A percentile compares a stretch with the other conserved stretches of the same genome.
Evolutionary conservation across 192 early-diverging fungal genomes (phyloP).

Genomic region (Linnemannia zychae): DNA sequence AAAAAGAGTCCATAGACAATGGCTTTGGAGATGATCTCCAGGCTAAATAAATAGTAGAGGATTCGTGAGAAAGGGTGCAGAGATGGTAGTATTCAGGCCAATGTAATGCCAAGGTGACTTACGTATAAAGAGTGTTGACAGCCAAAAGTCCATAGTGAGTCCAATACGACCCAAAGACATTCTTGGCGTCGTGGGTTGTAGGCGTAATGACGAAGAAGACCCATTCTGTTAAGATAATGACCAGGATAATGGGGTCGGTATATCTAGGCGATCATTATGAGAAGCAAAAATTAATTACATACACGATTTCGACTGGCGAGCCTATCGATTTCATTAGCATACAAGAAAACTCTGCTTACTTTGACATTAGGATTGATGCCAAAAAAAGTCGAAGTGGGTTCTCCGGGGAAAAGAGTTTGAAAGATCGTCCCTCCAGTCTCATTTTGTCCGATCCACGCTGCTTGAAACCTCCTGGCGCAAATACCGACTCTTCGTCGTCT

Average conservation of each 20-base stretch:
- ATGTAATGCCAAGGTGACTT: neutral
- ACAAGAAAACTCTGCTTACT: conserved; percentile 30
- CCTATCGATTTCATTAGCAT: too few species aligned
- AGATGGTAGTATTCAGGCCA: neutral
- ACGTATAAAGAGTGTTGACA: conserved; percentile 61
- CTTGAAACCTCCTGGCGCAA: conserved; percentile 42
- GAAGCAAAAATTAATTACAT: neutral
- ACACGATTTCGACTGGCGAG: neutral
- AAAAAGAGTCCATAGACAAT: conserved; percentile 61
- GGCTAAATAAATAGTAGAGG: conserved; percentile 1
- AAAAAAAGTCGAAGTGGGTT: conserved; percentile 43
- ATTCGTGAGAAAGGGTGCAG: neutral
- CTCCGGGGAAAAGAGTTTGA: conserved; percentile 49
- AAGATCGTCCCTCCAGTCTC: conserved; percentile 56
- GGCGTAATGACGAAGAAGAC: conserved; percentile 60
- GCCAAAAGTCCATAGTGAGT: conserved; percentile 55
- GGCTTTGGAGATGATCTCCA: conserved; percentile 54
- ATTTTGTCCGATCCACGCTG: conserved; percentile 44
- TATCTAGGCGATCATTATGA: conserved; percentile 23
- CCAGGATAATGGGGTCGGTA: conserved; percentile 53
- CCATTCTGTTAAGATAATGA: conserved; percentile 61
- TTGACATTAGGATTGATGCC: conserved; percentile 56
- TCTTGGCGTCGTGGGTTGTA: conserved; percentile 45
- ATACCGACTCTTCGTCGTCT: conserved; percentile 34
- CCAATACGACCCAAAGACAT: conserved; percentile 59